Evolutionary conservation across 2,329 filamentous ascomycete species (phyloP).

Genomic region (Thyridium curvatum): DNA sequence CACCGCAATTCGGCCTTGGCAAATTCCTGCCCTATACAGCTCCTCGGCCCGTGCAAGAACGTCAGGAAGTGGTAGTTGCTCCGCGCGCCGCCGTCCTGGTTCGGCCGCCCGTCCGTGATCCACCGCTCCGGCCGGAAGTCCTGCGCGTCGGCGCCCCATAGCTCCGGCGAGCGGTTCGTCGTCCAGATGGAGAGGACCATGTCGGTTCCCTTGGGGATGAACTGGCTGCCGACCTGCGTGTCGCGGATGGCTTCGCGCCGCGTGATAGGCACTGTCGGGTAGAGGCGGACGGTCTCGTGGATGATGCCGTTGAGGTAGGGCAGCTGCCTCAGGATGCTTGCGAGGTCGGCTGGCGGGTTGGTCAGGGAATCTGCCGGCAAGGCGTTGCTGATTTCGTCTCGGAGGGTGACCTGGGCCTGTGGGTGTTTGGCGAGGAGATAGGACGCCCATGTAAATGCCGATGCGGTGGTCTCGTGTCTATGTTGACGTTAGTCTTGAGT

Average conservation of each 20-base stretch:
- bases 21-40: constrained; percentile 67
- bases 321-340: constrained; percentile 52
- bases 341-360: constrained; percentile 28
- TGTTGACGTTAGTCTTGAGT: not conserved
- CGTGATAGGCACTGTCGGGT: constrained; percentile 60
- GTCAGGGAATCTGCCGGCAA: constrained; percentile 25
- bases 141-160: constrained; percentile 63
- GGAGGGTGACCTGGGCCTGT: constrained; percentile 49
- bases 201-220: constrained; percentile 58
- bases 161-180: constrained; percentile 53
- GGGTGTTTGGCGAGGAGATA: constrained; percentile 56
- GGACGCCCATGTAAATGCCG: constrained; percentile 55
- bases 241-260: constrained; percentile 52
- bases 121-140: constrained; percentile 66
- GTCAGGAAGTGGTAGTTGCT: constrained; percentile 65
- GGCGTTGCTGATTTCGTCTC: constrained; percentile 49
- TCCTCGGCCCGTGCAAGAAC: constrained; percentile 64
- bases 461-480: constrained; percentile 59
- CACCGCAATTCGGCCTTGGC: constrained; percentile 70
- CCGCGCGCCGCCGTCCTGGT: constrained; percentile 56
- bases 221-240: constrained; percentile 49
- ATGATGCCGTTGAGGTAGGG: constrained; percentile 65
- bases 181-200: constrained; percentile 53
- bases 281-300: constrained; percentile 61
- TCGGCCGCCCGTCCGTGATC: constrained; percentile 41